Evolutionary conservation across 345 rosid species (phyloP), one percentile per base, ranked within the genome.

Genomic region (Populus simonii): DNA sequence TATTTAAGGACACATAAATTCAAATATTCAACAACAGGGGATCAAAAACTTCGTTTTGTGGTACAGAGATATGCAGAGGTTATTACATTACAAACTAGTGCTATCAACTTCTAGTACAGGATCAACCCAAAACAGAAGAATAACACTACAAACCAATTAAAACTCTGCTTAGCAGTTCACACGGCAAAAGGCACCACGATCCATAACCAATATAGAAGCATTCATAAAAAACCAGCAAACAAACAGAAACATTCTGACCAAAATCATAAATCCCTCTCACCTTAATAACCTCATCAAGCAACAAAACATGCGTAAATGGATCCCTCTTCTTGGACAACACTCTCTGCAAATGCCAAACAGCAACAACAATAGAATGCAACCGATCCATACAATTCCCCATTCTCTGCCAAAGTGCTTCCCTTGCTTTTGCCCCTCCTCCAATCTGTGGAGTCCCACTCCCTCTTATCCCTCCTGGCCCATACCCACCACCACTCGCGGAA

Each of bases 331-430:
- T 94, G 4, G 98, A 94, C 79, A 96, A 69, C 57, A 96, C 96
- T 81, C 99, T 88, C 89, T 94, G 97, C 95, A 96, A 89, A 61
- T 96, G 98, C 99, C 99, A 96, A 78, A 96, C 94, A 4, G 94
- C 92, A 36, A 94, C 90, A 71, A 94, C 86, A 68, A 92, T 84
- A 3, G 94, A 86, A 89, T 87, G 88, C 92, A 94, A 83, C 66
- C 89, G 93, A 68, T 96, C 98, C 97, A 96, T 89, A 86, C 98
- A 94, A 80, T 61, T 86, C 18, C 80, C 90, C 90, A 96, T 88
- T 80, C 98, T 89, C 88, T 92, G 98, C 99, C 99, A 94, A 39
- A 96, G 71, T 5, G 89, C 97, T 13, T 96, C 99, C 80, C 97
- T 92, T 7, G 92, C 93, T 88, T 90, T 91, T 20, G 82, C 91